Base-by-base conservation (phyloP, 371 early-diverging fungal genomes). In the Choanephora cucurbitarum region DNA sequence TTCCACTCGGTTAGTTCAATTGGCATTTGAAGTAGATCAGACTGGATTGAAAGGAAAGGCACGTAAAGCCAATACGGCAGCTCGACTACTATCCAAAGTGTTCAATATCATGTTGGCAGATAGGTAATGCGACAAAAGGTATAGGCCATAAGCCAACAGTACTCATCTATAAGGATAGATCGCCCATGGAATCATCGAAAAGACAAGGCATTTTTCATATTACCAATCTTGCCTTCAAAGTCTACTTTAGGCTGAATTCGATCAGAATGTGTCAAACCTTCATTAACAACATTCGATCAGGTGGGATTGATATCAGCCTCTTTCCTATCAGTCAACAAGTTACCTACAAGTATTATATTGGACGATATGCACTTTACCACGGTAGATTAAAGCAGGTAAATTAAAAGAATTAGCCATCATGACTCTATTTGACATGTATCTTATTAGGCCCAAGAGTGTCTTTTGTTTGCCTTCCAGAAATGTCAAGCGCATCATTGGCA, bases 271-370 rank as follows among this genome's bases (percentile, higher is more conserved):
- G 82, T 44, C 76, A 75, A 33, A 84, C 85, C 0, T 67, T 80
- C 46, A 76, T 84, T 0, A 62, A 70, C 39, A 81, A 82, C n/a
- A 71, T 84, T 14, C 57, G 65, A 2, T 76, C 66, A 5, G 78
- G 79, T 4, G 73, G 68, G 5, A 70, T 78, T 1, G 55, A 73
- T 2, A 31, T 84, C 0, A 47, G 56, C 0, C 43, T 70, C 1
- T 84, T 66, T 47, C 82, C 81, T 0, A 77, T 80, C 55, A 66
- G 73, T 13, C 73, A 84, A 37, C 85, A 81, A 60, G 82, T 84
- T 5, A 79, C 82, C 0, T 76, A 82, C 44, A 74, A 71, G 6
- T 84, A 80, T 47, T 84, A 84, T 52, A 57, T 79, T 8, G 85
- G 85, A 2, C 70, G 85, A 18, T 82, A 80, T 52, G 46, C 67